phyloP scores from a whole-genome alignment of 2,329 filamentous ascomycete genomes.

The Penicillium sp. region DNA sequence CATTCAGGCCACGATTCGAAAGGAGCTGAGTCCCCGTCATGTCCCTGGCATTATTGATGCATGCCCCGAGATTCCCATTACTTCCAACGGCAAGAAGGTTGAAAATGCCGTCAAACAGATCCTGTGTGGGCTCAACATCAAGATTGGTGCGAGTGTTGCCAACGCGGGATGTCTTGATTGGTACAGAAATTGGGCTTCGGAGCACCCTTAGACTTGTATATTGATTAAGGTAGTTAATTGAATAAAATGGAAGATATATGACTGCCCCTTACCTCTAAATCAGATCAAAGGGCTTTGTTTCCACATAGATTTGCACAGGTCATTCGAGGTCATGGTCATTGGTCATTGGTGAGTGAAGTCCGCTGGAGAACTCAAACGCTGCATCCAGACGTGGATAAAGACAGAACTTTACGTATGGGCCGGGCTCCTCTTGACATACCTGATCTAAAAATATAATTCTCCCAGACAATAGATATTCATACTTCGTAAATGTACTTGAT shows the following conservation, averaged over 20 bases:
- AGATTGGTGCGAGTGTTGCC: constrained; percentile 88
- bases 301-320: not conserved
- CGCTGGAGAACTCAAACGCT: not conserved
- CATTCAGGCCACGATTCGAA: constrained; percentile 67
- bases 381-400: not conserved
- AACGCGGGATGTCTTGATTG: constrained; percentile 85
- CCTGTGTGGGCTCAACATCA: constrained; percentile 77
- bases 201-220: constrained; percentile 39
- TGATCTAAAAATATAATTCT: not conserved
- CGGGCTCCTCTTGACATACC: not conserved
- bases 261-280: not conserved
- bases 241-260: not conserved
- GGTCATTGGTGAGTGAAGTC: constrained; percentile 12
- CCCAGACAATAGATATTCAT: not conserved
- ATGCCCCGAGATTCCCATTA: constrained; percentile 83
- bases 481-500: too few relatives aligned
- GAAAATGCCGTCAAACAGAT: constrained; percentile 97
- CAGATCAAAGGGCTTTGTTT: not conserved
- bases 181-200: constrained; percentile 73
- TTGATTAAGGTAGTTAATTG: too few relatives aligned
- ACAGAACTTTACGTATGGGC: not conserved
- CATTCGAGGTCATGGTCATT: constrained; percentile 5
- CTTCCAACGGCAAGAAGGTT: constrained; percentile 95
- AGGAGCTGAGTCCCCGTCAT: constrained; percentile 81
- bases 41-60: constrained; percentile 80